A percentile compares a stretch with the other conserved stretches of the same genome.
Conservation (phyloP, 257 asterid genomes). For the Avicennia marina region DNA sequence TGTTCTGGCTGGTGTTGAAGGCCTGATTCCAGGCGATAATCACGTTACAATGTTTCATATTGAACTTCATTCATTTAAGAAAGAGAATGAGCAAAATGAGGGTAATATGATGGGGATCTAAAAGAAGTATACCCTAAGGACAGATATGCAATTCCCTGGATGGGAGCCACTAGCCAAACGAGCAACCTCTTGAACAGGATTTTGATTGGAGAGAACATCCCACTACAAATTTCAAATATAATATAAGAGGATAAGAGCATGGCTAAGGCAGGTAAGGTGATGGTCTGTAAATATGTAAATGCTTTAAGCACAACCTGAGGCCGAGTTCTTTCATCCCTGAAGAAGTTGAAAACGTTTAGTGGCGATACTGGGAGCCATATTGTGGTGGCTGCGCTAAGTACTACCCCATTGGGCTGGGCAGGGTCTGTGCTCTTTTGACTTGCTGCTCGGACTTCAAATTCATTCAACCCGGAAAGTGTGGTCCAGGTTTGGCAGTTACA, state of each 20-base stretch:
- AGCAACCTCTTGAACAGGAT: constrained; percentile 87
- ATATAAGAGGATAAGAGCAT: neutral
- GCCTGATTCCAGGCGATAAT: no score
- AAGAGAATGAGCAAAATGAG: no score
- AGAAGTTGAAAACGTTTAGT: constrained; percentile 60
- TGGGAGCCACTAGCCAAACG: constrained; percentile 89
- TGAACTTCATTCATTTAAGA: no score
- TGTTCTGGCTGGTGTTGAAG: constrained; percentile 70
- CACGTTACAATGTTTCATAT: no score
- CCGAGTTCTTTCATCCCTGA: constrained; percentile 70
- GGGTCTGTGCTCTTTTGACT: constrained; percentile 68
- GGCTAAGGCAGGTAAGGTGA: no score
- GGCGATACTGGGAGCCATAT: constrained; percentile 89
- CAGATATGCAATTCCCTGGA: constrained; percentile 89
- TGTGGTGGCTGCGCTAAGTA: constrained; percentile 88
- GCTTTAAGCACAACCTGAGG: no score
- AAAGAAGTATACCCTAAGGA: constrained; percentile 92
- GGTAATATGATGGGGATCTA: no score
- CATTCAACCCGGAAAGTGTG: constrained; percentile 56
- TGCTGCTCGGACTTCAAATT: constrained; percentile 74
- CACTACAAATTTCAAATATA: constrained; percentile 51
- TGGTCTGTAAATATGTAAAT: no score
- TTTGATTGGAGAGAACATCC: constrained; percentile 90
- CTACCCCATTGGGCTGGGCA: constrained; percentile 77
- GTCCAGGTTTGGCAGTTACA: constrained; percentile 76